A percentile compares a stretch with the other conserved stretches of the same genome.
phyloP scores from a whole-genome alignment of 805 yeast species.

The Pichia deserticola region DNA sequence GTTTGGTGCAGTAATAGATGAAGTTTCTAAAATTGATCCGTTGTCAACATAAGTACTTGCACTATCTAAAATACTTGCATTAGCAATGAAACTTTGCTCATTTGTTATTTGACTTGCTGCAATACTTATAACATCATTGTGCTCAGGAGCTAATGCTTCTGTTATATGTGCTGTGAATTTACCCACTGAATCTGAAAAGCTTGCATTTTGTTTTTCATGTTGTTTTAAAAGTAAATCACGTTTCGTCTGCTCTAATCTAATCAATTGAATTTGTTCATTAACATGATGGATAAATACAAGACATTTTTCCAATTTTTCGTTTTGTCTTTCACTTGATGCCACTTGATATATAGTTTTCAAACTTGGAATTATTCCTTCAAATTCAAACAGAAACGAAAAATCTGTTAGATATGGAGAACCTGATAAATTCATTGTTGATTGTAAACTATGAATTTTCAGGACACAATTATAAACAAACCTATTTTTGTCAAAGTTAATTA shows the following conservation, averaged over 20 bases:
- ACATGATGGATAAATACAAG: conserved; percentile 40
- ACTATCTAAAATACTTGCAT: conserved; percentile 1
- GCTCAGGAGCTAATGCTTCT: neutral
- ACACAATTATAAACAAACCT: conserved; percentile 60
- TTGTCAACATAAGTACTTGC: neutral
- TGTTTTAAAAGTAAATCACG: conserved; percentile 22
- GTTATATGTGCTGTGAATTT: neutral
- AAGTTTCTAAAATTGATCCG: neutral
- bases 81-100: neutral
- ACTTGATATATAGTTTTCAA: conserved; percentile 27
- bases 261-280: conserved; percentile 42
- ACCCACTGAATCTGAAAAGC: neutral
- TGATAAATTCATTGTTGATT: conserved; percentile 24
- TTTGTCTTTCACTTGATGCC: conserved; percentile 25
- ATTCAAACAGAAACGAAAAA: conserved; percentile 46
- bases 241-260: conserved; percentile 39
- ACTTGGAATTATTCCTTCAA: conserved; percentile 40
- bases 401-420: conserved; percentile 28
- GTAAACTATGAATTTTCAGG: conserved; percentile 43
- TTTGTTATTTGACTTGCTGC: neutral
- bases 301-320: conserved; percentile 26
- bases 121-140: neutral
- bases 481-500: conserved; percentile 82
- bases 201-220: conserved; percentile 14
- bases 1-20: conserved; percentile 2